phyloP scores from a whole-genome alignment of 1,139 yeast genomes.

The Sugiyamaella pinicola region DNA sequence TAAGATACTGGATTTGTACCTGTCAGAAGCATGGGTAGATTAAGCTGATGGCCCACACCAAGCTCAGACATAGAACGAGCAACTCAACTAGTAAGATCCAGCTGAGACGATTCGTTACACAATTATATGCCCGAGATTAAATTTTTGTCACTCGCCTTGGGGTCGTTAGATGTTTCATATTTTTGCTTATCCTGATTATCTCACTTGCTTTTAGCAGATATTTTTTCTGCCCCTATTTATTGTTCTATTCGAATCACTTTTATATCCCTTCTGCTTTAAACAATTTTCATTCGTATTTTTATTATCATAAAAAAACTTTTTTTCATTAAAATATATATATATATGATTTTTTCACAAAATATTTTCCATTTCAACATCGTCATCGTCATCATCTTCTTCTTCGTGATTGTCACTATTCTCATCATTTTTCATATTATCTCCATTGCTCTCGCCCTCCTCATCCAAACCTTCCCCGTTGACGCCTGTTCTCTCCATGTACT shows the following conservation, averaged over 20 bases:
- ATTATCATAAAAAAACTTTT: background rate
- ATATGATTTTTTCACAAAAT: slow-evolving; percentile 23
- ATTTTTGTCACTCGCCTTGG: too few species aligned
- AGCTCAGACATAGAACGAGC: too few species aligned
- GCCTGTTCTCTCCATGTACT: slow-evolving; percentile 30
- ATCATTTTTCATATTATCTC: slow-evolving; percentile 20
- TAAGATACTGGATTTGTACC: too few species aligned
- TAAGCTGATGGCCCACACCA: too few species aligned
- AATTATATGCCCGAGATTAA: too few species aligned
- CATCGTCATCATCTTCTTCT: slow-evolving; percentile 34
- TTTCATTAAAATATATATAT: slow-evolving; percentile 4
- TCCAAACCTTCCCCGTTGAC: slow-evolving; percentile 1
- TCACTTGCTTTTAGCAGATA: background rate
- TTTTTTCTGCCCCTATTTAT: background rate
- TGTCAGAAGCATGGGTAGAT: too few species aligned
- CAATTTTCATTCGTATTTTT: too few species aligned
- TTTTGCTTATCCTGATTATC: background rate
- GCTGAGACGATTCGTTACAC: too few species aligned
- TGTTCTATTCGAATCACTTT: too few species aligned
- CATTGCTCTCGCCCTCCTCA: background rate
- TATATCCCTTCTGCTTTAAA: too few species aligned
- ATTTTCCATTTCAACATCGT: slow-evolving; percentile 39
- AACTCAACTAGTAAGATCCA: too few species aligned
- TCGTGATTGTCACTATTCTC: slow-evolving; percentile 27
- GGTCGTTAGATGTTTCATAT: background rate